A percentile compares a stretch with the other conserved stretches of the same genome.
Evolutionary conservation across 306 rosid genomes (phyloP).

Genomic region (Cicer judaicum): DNA sequence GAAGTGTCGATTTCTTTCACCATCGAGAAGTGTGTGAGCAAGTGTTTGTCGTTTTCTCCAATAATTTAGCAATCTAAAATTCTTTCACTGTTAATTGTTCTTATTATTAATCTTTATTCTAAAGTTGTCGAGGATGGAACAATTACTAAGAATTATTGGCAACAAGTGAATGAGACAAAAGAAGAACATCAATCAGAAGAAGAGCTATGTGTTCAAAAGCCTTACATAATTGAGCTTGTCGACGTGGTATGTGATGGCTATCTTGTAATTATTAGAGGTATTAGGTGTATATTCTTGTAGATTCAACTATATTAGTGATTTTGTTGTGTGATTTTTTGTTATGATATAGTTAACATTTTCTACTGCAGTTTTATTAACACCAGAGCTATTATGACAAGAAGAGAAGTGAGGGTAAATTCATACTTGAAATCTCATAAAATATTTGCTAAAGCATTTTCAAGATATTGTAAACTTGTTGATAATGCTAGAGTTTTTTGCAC

Average conservation of each 20-base stretch:
- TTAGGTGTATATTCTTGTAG: conserved; percentile 54
- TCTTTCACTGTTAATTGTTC: too few species aligned
- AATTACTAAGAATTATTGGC: conserved; percentile 79
- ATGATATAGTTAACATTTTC: not conserved
- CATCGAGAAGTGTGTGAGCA: too few species aligned
- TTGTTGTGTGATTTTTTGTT: conserved; percentile 5
- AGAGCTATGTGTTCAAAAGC: conserved; percentile 47
- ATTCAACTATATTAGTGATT: not conserved
- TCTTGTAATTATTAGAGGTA: conserved; percentile 89
- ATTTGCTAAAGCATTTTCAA: too few species aligned
- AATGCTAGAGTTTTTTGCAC: too few species aligned
- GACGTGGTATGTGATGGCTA: conserved; percentile 95
- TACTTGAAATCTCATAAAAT: conserved; percentile 36
- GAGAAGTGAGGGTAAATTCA: conserved; percentile 86
- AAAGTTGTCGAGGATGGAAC: conserved; percentile 68
- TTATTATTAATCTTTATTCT: not conserved
- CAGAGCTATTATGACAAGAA: conserved; percentile 72
- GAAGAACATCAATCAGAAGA: conserved; percentile 38
- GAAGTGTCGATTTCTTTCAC: too few species aligned
- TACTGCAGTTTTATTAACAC: conserved; percentile 47
- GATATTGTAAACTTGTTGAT: too few species aligned
- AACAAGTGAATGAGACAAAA: conserved; percentile 56
- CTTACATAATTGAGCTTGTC: conserved; percentile 89
- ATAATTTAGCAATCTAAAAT: too few species aligned
- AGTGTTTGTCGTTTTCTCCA: too few species aligned